Base-by-base conservation (phyloP, 1,139 yeast genomes). In the Pichia sp. region DNA sequence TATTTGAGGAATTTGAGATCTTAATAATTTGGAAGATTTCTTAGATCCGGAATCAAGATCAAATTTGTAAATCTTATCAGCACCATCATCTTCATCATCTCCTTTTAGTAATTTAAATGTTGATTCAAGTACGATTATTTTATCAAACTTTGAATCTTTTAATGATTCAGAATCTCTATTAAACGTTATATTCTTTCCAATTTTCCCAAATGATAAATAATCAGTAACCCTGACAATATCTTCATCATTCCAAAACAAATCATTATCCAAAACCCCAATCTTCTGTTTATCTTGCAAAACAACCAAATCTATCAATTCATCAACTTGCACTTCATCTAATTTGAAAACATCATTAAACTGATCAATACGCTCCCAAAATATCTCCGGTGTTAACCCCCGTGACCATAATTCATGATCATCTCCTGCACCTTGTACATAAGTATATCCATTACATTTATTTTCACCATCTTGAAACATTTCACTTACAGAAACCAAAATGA, bases 351-450 rank as follows among this genome's bases (percentile, higher is more conserved):
- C 63, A 10, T 70, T 70, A 18, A 82, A 63, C 2, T 59, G 42
- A 0, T 67, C 67, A 3, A 67, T 55, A 50, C 76, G 63, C 0
- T 66, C 55, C 96, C 96, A 89, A 52, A 87, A 79, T 18, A 77
- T 50, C 1, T 64, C 60, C 0, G 93, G 81, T 1, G 74, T 75
- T 29, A 89, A 66, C 0, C 74, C 74, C 7, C 70, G 64, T 0
- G 90, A 82, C 97, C 96, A 90, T 29, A 84, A 71, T 62, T 90
- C 96, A 64, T 90, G 96, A 62, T 90, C 96, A 67, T 90, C 97
- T 0, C 95, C 96, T 0, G 96, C 90, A 1, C 96, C 96, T 67
- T 88, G 96, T 2, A 89, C 84, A 64, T 90, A 90, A 0, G 75
- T 70, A 57, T 70, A 81, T 1, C 77, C 82, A 45, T 67, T 60